phyloP scores from a whole-genome alignment of 2,329 filamentous ascomycete species.

The Amauroascus niger region DNA sequence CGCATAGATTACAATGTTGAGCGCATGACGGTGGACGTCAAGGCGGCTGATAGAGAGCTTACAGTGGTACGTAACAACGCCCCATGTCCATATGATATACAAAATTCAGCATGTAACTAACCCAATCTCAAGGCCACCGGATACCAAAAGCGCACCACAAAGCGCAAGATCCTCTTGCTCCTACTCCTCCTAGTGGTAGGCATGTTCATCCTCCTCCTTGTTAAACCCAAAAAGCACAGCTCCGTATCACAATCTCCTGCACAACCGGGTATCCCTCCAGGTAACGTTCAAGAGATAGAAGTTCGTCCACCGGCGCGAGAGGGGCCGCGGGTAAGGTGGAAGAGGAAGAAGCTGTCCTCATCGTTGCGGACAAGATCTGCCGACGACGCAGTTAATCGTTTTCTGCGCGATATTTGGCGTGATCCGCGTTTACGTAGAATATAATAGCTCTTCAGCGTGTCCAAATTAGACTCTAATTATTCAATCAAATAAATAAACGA shows the following conservation, averaged over 20 bases:
- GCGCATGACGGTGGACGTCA: conserved; percentile 85
- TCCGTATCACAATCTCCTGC: conserved; percentile 20
- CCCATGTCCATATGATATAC: too few relatives aligned
- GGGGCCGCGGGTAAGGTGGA: background rate
- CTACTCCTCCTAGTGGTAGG: conserved; percentile 73
- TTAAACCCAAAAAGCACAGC: conserved; percentile 58
- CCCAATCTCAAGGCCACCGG: conserved; percentile 52
- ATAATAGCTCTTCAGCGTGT: background rate
- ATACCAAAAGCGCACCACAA: conserved; percentile 80
- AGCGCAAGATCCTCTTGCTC: conserved; percentile 87
- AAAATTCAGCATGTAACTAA: conserved; percentile 7
- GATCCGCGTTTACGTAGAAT: conserved; percentile 2
- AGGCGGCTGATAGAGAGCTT: conserved; percentile 84
- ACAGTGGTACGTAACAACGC: conserved; percentile 57
- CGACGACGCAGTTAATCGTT: background rate
- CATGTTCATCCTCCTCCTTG: conserved; percentile 70
- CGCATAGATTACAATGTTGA: conserved; percentile 98
- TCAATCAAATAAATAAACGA: background rate
- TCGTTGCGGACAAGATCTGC: background rate
- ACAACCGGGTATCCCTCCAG: conserved; percentile 20
- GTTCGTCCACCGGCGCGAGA: conserved; percentile 12
- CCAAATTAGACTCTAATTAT: background rate
- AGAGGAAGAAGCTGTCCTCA: background rate
- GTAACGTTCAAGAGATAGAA: conserved; percentile 2
- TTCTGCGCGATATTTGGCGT: background rate